phyloP scores from a whole-genome alignment of 371 early-diverging fungal species.

The Circinella umbellata region DNA sequence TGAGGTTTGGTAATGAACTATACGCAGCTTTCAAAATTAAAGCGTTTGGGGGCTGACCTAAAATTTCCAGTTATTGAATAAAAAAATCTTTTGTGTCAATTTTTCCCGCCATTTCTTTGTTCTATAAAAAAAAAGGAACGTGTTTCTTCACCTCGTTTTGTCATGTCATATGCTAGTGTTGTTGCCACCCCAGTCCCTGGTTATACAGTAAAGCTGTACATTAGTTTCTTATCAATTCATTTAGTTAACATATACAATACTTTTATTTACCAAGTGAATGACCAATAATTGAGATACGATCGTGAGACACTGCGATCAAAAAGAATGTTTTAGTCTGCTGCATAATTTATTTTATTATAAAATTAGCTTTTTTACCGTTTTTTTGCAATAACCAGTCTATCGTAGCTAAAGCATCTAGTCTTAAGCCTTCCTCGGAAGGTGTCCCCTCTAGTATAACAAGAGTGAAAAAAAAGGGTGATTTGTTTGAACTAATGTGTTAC shows the following conservation, averaged over 20 bases:
- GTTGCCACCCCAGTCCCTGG: conserved; percentile 54
- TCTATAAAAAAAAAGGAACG: neutral
- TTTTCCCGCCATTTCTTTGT: neutral
- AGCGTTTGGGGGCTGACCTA: conserved; percentile 38
- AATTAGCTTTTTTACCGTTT: conserved; percentile 27
- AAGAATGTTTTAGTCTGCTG: neutral
- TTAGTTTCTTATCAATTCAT: neutral
- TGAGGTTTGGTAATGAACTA: conserved; percentile 41
- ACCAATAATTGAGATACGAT: conserved; percentile 43
- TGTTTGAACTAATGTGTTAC: conserved; percentile 7
- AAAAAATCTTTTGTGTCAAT: neutral
- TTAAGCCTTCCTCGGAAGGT: conserved; percentile 45
- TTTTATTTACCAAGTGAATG: conserved; percentile 47
- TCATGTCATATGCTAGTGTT: conserved; percentile 41
- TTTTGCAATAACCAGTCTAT: conserved; percentile 40
- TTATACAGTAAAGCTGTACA: neutral
- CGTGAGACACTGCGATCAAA: conserved; percentile 27
- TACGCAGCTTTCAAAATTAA: conserved; percentile 52
- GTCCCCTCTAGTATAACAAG: conserved; percentile 30
- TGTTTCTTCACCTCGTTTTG: conserved; percentile 30
- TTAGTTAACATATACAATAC: neutral
- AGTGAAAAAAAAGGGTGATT: no score
- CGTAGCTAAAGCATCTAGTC: conserved; percentile 40
- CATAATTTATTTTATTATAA: neutral
- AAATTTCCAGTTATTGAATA: neutral